These are phyloP conservation scores for Epichloe sp. DNA, from an alignment of 2,329 filamentous ascomycete genomes.

Conservation along the genomic window DNA sequence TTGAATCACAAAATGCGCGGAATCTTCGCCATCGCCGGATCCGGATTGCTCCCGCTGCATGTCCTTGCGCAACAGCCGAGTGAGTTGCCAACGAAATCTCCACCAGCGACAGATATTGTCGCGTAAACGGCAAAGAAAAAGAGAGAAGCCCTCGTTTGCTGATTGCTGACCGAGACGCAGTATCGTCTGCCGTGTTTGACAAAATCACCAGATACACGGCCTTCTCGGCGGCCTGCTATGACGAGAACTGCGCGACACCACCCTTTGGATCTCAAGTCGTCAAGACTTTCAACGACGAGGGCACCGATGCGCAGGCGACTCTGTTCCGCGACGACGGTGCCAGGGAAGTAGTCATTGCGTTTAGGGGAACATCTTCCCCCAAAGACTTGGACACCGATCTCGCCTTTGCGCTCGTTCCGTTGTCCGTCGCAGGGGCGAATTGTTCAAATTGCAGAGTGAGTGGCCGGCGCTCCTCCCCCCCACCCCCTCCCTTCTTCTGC, in stretches of 20 bases:
- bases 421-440: neutral
- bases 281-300: neutral
- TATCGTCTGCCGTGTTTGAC: conserved; percentile 1
- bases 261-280: neutral
- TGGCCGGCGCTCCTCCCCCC: neutral
- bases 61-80: neutral
- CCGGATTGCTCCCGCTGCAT: neutral
- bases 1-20: neutral
- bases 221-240: neutral
- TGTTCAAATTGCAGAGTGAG: conserved; percentile 2
- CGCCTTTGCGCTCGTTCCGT: neutral
- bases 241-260: neutral
- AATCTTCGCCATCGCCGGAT: neutral
- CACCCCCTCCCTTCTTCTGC: too few species aligned
- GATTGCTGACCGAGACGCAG: neutral
- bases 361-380: conserved; percentile 1
- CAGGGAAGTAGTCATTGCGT: conserved; percentile 1
- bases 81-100: neutral
- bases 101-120: too few species aligned
- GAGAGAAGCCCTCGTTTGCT: neutral
- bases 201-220: neutral
- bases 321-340: conserved; percentile 1
- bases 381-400: conserved; percentile 1
- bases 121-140: too few species aligned
- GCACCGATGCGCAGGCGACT: neutral